Conservation (phyloP, 1,284 basidiomycete genomes). For the Violaceomyces palustris region DNA sequence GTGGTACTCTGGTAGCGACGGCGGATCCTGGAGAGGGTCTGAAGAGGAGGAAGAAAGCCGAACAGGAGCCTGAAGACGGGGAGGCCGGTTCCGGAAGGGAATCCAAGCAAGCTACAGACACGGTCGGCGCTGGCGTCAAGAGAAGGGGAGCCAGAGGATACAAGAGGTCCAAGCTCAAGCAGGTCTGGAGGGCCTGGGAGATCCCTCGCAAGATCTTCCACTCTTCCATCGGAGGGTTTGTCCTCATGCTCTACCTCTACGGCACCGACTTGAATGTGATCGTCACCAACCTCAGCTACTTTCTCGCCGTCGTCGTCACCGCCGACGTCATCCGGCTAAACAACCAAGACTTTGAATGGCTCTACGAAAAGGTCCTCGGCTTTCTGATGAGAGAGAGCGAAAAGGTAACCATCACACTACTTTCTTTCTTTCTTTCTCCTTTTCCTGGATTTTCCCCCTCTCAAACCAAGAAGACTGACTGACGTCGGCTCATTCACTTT, state of each 20-base stretch:
- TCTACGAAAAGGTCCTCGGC: slow-evolving; percentile 74
- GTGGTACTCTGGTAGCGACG: no score
- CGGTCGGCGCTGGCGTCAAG: no score
- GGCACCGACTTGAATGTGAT: slow-evolving; percentile 58
- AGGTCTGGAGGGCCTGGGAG: slow-evolving; percentile 57
- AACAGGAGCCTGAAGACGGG: no score
- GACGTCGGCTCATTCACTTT: no score
- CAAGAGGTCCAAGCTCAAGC: slow-evolving; percentile 1
- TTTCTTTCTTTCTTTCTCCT: not conserved
- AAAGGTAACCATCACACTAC: slow-evolving; percentile 62
- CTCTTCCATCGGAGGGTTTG: slow-evolving; percentile 83
- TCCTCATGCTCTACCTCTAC: slow-evolving; percentile 65
- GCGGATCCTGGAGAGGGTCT: no score
- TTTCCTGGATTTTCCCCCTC: not conserved
- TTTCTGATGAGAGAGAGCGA: slow-evolving; percentile 92
- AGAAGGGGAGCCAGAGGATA: slow-evolving; percentile 3
- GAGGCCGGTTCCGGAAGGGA: no score
- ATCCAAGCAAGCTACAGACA: no score
- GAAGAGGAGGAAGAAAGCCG: no score
- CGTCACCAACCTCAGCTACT: slow-evolving; percentile 63
- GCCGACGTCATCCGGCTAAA: slow-evolving; percentile 75
- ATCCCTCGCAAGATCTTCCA: slow-evolving; percentile 87
- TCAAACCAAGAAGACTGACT: no score
- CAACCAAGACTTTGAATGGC: slow-evolving; percentile 64
- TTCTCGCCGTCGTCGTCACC: slow-evolving; percentile 67